phyloP scores from a whole-genome alignment of 2,329 filamentous ascomycete species.

The Xylariaceae sp. region DNA sequence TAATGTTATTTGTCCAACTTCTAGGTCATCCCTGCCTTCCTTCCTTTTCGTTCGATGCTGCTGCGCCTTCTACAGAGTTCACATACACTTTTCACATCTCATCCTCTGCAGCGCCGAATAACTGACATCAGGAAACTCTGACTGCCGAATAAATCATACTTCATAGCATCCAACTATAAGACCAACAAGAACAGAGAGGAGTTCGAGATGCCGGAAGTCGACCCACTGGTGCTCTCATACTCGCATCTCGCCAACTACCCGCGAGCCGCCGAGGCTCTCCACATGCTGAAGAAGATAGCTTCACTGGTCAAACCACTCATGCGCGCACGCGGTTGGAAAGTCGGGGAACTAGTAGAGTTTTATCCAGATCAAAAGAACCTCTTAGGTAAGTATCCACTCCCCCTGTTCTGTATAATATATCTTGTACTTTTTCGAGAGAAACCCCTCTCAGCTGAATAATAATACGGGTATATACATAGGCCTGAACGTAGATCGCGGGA shows the following conservation, averaged over 20 bases:
- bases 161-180: too few species aligned
- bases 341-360: conserved; percentile 77
- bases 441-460: too few species aligned
- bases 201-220: conserved; percentile 37
- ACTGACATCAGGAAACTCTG: too few species aligned
- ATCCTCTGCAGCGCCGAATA: background rate
- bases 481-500: conserved; percentile 70
- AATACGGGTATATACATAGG: too few species aligned
- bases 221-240: conserved; percentile 43
- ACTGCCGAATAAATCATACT: too few species aligned
- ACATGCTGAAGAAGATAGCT: conserved; percentile 70
- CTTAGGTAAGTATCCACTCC: conserved; percentile 58
- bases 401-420: too few species aligned
- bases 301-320: conserved; percentile 93
- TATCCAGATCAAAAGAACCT: conserved; percentile 69
- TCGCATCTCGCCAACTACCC: conserved; percentile 44
- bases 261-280: conserved; percentile 45
- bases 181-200: background rate
- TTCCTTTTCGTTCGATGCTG: too few species aligned
- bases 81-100: background rate
- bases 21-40: background rate
- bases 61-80: too few species aligned
- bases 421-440: too few species aligned
- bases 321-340: conserved; percentile 76
- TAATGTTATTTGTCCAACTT: background rate